Conservation (phyloP, 2,329 filamentous ascomycete species). For the Venturia aucupariae region DNA sequence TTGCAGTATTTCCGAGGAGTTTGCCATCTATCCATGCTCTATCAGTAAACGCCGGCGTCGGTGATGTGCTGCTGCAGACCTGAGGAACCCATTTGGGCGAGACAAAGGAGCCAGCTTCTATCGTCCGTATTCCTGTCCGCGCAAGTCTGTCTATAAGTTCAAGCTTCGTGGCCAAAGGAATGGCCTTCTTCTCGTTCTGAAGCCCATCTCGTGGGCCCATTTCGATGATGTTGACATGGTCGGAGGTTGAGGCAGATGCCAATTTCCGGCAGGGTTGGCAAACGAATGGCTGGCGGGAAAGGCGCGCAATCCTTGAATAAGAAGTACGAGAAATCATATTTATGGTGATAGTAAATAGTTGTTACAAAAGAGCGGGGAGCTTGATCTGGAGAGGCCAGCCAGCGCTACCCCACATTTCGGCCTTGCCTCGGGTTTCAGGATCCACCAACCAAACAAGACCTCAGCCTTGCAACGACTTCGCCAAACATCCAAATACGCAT, state of each 20-base stretch:
- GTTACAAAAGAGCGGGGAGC: background rate
- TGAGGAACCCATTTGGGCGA: constrained; percentile 80
- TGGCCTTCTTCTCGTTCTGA: constrained; percentile 69
- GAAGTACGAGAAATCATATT: background rate
- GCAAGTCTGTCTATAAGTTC: constrained; percentile 63
- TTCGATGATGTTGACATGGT: constrained; percentile 56
- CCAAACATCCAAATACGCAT: background rate
- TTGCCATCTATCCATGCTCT: constrained; percentile 54
- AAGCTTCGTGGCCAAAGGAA: constrained; percentile 65
- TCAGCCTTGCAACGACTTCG: background rate
- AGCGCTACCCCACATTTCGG: background rate
- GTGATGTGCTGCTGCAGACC: constrained; percentile 32
- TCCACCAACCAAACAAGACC: background rate
- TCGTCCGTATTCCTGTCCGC: constrained; percentile 58
- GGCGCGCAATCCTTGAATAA: background rate
- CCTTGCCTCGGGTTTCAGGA: background rate
- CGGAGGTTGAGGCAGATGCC: background rate
- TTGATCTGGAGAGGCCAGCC: background rate
- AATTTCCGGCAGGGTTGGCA: background rate
- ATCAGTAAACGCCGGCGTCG: background rate
- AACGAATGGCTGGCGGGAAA: background rate
- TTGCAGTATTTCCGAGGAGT: constrained; percentile 64
- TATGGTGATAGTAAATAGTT: background rate
- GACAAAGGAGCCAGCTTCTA: constrained; percentile 77
- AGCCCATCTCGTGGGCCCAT: constrained; percentile 80